phyloP scores from a whole-genome alignment of 2,329 filamentous ascomycete species.

The Pseudonectria buxi region DNA sequence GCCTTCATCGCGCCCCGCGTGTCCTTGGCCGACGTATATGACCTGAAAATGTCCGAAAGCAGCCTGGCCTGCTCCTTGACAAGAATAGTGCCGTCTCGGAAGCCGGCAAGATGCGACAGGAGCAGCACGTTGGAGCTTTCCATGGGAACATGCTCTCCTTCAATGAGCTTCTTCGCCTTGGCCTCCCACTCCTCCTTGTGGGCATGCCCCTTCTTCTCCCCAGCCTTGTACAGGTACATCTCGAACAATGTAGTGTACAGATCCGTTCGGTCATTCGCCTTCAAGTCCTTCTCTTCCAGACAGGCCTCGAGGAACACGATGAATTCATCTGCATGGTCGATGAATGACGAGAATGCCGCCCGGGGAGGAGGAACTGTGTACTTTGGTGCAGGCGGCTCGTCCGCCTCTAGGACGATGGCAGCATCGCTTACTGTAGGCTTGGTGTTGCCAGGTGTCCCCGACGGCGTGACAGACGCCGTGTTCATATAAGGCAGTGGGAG shows the following conservation, averaged over 20 bases:
- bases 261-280: conserved; percentile 70
- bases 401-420: conserved; percentile 42
- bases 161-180: conserved; percentile 84
- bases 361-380: conserved; percentile 79
- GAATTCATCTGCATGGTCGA: conserved; percentile 88
- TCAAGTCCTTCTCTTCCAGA: conserved; percentile 63
- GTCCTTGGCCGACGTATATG: conserved; percentile 87
- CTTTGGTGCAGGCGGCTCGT: conserved; percentile 40
- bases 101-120: conserved; percentile 84
- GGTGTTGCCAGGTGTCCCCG: conserved; percentile 42
- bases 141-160: conserved; percentile 73
- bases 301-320: conserved; percentile 89
- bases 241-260: conserved; percentile 94
- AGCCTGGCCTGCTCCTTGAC: conserved; percentile 92
- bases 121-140: conserved; percentile 92
- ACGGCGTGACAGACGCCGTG: conserved; percentile 48
- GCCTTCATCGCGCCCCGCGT: conserved; percentile 86
- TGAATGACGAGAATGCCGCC: conserved; percentile 91
- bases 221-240: conserved; percentile 92
- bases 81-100: conserved; percentile 81
- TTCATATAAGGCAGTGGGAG: conserved; percentile 84
- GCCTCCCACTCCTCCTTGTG: conserved; percentile 76
- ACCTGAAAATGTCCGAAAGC: conserved; percentile 91
- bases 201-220: conserved; percentile 58
- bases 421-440: conserved; percentile 46